These are phyloP conservation scores for Trypanosoma avium DNA, from an alignment of 208 protist species.

Conservation along the genomic window DNA sequence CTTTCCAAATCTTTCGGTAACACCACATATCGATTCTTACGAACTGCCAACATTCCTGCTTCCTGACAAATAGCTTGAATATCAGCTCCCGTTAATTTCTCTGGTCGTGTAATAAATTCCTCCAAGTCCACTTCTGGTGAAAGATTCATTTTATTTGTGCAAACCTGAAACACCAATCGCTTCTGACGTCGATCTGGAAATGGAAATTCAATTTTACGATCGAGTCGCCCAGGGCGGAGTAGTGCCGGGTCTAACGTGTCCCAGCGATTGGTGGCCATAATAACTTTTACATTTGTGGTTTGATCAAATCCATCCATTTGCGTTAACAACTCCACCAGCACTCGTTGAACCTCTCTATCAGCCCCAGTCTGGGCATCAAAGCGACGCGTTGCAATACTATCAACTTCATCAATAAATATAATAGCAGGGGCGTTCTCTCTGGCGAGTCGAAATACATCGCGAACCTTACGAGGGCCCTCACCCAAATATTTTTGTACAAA, in stretches of 20 bases:
- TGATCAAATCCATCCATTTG: slow-evolving; percentile 99
- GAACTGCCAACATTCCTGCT: slow-evolving; percentile 99
- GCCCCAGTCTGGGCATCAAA: slow-evolving; percentile 99
- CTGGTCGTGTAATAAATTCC: slow-evolving; percentile 95
- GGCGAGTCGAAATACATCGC: slow-evolving; percentile 98
- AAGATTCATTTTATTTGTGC: slow-evolving; percentile 99
- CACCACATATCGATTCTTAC: slow-evolving; percentile 99
- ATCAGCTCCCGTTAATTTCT: slow-evolving; percentile 98
- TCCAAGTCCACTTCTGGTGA: slow-evolving; percentile 98
- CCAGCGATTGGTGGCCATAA: slow-evolving; percentile 99
- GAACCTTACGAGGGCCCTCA: slow-evolving; percentile 99
- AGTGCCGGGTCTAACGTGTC: slow-evolving; percentile 99
- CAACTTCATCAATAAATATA: slow-evolving; percentile 99
- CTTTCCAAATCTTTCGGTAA: slow-evolving; percentile 99
- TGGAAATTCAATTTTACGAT: slow-evolving; percentile 99
- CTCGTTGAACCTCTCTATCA: slow-evolving; percentile 99
- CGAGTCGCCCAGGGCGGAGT: slow-evolving; percentile 96
- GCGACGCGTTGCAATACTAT: slow-evolving; percentile 99
- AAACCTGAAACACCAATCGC: slow-evolving; percentile 99
- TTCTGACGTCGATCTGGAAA: slow-evolving; percentile 98
- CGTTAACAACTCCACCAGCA: slow-evolving; percentile 99
- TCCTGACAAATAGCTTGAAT: slow-evolving; percentile 99
- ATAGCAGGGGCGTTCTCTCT: slow-evolving; percentile 99
- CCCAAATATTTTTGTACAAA: slow-evolving; percentile 99
- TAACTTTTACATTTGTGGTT: slow-evolving; percentile 98